A percentile compares a stretch with the other conserved stretches of the same genome.
phyloP scores from a whole-genome alignment of 177 flowering plant genomes.

The Vitis hybrid region DNA sequence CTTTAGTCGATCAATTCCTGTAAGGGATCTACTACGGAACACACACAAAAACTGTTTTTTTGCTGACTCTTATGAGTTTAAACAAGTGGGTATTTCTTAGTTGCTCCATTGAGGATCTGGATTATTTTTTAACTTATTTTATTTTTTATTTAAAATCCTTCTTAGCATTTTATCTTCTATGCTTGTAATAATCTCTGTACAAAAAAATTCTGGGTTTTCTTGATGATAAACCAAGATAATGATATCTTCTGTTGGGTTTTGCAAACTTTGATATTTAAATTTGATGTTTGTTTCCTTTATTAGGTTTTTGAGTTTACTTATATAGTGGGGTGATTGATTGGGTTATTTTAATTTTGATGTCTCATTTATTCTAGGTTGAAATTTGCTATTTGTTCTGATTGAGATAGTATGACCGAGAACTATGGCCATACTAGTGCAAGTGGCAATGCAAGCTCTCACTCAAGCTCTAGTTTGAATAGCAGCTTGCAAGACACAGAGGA shows the following conservation, averaged over 20 bases:
- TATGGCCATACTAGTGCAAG: slow-evolving; percentile 39
- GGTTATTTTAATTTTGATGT: not conserved
- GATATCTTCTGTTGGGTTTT: not conserved
- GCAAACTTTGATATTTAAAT: not conserved
- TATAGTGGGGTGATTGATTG: not conserved
- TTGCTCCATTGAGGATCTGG: not conserved
- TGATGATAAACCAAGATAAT: not conserved
- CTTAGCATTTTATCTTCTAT: too few relatives aligned
- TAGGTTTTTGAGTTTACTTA: not conserved
- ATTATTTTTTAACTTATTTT: not conserved
- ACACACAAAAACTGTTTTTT: too few relatives aligned
- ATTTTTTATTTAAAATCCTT: not conserved
- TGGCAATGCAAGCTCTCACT: slow-evolving; percentile 42
- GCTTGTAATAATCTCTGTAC: too few relatives aligned
- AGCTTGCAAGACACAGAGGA: slow-evolving; percentile 61
- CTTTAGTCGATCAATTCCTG: too few relatives aligned
- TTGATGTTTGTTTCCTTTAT: not conserved
- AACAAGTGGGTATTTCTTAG: not conserved
- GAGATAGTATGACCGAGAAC: slow-evolving; percentile 42
- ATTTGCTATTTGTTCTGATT: slow-evolving; percentile 6
- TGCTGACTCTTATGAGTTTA: not conserved
- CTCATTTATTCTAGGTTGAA: slow-evolving; percentile 1
- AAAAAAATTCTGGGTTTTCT: not conserved
- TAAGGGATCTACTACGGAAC: too few relatives aligned
- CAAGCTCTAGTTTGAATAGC: slow-evolving; percentile 55